Evolutionary conservation across 2,329 filamentous ascomycete genomes (phyloP).

Genomic region (Endothia cerciana): DNA sequence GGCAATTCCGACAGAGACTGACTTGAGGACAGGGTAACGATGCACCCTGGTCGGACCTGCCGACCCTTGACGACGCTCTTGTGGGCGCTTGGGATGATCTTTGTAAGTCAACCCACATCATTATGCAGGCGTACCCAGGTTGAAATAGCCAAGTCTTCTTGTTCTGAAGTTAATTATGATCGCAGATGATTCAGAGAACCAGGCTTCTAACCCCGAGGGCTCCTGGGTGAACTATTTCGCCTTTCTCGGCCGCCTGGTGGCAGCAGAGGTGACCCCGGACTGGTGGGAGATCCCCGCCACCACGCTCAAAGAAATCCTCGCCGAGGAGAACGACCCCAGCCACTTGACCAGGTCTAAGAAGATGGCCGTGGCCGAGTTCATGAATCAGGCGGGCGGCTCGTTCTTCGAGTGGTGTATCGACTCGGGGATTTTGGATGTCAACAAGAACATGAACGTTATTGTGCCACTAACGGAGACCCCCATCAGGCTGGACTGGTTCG

Average conservation of each 20-base stretch:
- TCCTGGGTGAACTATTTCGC: constrained; percentile 28
- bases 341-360: constrained; percentile 26
- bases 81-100: constrained; percentile 27
- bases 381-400: constrained; percentile 24
- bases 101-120: constrained; percentile 1
- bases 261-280: constrained; percentile 27
- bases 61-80: constrained; percentile 28
- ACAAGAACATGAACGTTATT: constrained; percentile 25
- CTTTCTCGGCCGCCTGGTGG: constrained; percentile 27
- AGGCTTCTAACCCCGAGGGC: constrained; percentile 21
- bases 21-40: constrained; percentile 23
- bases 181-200: constrained; percentile 26
- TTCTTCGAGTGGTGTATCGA: constrained; percentile 30
- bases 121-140: neutral
- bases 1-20: constrained; percentile 6
- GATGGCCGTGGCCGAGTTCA: constrained; percentile 29
- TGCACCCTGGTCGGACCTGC: constrained; percentile 28
- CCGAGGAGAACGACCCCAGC: constrained; percentile 20
- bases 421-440: constrained; percentile 22
- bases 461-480: constrained; percentile 23
- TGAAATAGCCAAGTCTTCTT: neutral
- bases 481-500: constrained; percentile 23
- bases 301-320: constrained; percentile 27
- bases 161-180: neutral
- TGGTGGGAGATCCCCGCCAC: constrained; percentile 29